These are phyloP conservation scores for Arthromyces matolae DNA, from an alignment of 768 basidiomycete species.

Conservation along the genomic window DNA sequence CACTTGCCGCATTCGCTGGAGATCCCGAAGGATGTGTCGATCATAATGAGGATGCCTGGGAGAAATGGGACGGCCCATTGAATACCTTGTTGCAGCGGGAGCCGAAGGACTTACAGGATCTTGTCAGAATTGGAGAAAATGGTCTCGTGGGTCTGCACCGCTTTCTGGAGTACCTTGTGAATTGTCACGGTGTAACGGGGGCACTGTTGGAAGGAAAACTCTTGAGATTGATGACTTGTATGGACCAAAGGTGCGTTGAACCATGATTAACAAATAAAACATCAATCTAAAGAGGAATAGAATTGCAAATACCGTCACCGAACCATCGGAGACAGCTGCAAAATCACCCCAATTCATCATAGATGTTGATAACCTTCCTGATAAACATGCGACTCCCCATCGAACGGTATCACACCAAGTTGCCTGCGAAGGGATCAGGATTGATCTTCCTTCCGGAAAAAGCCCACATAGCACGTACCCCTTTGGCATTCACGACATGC, in stretches of 20 bases:
- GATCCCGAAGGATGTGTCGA: background rate
- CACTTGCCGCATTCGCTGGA: background rate
- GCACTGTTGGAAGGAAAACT: too few species aligned
- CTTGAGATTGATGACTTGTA: background rate
- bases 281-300: too few species aligned
- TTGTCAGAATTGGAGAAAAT: background rate
- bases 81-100: background rate
- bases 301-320: too few species aligned
- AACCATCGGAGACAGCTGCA: too few species aligned
- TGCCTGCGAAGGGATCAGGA: slow-evolving; percentile 15
- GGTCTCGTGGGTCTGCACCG: background rate
- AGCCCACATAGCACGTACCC: slow-evolving; percentile 23
- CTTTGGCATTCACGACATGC: slow-evolving; percentile 21
- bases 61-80: background rate
- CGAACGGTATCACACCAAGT: background rate
- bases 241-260: background rate
- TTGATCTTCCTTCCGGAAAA: slow-evolving; percentile 18
- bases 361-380: background rate
- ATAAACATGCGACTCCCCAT: background rate
- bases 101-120: background rate
- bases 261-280: too few species aligned
- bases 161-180: background rate
- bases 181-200: background rate
- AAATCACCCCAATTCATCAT: too few species aligned
- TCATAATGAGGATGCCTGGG: background rate